A percentile compares a stretch with the other conserved stretches of the same genome.
Evolutionary conservation across 805 yeast species (phyloP).

Genomic region (Jamesozyma lodderae): DNA sequence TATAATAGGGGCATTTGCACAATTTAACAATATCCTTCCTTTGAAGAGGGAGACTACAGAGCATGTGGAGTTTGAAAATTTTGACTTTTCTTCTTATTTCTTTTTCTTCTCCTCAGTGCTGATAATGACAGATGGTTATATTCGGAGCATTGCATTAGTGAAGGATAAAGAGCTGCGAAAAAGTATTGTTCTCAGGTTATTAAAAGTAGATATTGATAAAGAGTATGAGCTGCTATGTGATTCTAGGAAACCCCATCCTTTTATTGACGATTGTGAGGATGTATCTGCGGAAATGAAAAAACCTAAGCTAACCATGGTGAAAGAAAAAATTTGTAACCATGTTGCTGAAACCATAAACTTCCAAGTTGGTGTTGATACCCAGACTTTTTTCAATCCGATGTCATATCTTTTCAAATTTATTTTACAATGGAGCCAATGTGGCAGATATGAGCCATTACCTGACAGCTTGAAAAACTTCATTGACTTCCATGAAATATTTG

Average conservation of each 20-base stretch:
- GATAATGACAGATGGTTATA: constrained; percentile 26
- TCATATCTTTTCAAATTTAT: constrained; percentile 26
- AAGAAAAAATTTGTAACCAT: constrained; percentile 22
- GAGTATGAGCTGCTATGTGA: constrained; percentile 16
- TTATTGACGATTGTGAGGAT: not conserved
- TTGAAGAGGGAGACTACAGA: constrained; percentile 62
- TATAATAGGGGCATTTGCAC: constrained; percentile 21
- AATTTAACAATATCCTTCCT: constrained; percentile 42
- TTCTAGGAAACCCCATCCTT: constrained; percentile 8
- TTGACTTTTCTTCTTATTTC: constrained; percentile 48
- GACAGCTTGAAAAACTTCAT: constrained; percentile 11
- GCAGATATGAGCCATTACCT: constrained; percentile 22
- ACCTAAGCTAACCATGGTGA: constrained; percentile 5
- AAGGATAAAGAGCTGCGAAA: constrained; percentile 15
- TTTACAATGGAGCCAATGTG: constrained; percentile 29
- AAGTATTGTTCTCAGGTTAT: constrained; percentile 12
- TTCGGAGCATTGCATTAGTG: constrained; percentile 22
- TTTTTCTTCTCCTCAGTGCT: constrained; percentile 26
- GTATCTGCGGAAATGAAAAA: not conserved
- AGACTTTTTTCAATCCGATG: constrained; percentile 28
- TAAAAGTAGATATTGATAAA: constrained; percentile 11
- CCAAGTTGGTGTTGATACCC: constrained; percentile 27
- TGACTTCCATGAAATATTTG: constrained; percentile 14
- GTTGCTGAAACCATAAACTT: constrained; percentile 17
- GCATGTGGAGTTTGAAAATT: constrained; percentile 87